phyloP scores from a whole-genome alignment of 2,329 filamentous ascomycete species.

The Huntiella savannae region DNA sequence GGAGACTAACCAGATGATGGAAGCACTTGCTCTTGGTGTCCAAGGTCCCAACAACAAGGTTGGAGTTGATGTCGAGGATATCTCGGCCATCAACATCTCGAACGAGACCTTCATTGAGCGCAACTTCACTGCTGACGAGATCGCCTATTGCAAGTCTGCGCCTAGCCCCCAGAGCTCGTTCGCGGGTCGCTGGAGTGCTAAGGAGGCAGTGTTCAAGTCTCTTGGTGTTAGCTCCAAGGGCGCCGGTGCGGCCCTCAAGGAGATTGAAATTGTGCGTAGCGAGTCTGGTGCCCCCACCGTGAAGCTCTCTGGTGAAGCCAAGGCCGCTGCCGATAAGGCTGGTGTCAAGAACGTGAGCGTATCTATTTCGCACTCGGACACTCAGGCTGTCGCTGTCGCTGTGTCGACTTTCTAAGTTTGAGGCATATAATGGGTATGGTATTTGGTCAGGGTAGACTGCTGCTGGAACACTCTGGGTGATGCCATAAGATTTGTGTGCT shows the following conservation, averaged over 20 bases:
- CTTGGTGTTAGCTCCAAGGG: conserved; percentile 74
- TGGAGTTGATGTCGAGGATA: conserved; percentile 84
- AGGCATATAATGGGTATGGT: not conserved
- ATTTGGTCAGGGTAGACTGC: not conserved
- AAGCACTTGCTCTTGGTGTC: conserved; percentile 50
- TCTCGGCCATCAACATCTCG: conserved; percentile 71
- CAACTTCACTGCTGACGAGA: conserved; percentile 78
- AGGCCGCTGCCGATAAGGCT: conserved; percentile 63
- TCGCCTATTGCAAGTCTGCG: conserved; percentile 67
- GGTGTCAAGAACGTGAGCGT: conserved; percentile 79
- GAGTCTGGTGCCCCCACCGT: conserved; percentile 70
- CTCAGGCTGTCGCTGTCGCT: conserved; percentile 85
- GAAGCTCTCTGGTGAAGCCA: conserved; percentile 70
- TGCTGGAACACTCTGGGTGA: not conserved
- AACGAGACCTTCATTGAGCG: conserved; percentile 89
- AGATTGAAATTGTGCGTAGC: conserved; percentile 80
- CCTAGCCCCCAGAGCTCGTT: conserved; percentile 74
- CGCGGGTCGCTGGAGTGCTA: conserved; percentile 88
- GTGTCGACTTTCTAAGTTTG: conserved; percentile 52
- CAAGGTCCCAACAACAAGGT: conserved; percentile 55
- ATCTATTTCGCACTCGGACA: conserved; percentile 90
- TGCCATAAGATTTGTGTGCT: not conserved
- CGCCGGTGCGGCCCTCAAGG: conserved; percentile 73
- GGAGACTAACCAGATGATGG: conserved; percentile 56
- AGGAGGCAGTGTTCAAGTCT: conserved; percentile 97